These are phyloP conservation scores for Eutrema yunnanense DNA, from an alignment of 345 rosid genomes.

Conservation along the genomic window DNA sequence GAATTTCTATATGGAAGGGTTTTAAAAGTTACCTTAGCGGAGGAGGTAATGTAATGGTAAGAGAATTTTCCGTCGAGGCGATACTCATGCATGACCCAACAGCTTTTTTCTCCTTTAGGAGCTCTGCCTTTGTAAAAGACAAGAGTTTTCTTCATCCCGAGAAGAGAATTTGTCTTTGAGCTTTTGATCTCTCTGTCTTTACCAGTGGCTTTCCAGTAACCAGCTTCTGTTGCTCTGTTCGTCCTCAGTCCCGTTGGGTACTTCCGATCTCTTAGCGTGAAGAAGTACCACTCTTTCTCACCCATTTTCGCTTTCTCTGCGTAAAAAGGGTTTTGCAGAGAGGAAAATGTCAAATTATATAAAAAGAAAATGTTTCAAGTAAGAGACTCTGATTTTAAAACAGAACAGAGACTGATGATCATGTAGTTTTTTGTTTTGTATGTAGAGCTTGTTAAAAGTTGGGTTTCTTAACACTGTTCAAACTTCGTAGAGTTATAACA, in stretches of 20 bases:
- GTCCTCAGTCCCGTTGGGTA: slow-evolving; percentile 96
- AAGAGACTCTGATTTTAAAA: background rate
- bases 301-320: slow-evolving; percentile 93
- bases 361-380: background rate
- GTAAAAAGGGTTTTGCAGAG: background rate
- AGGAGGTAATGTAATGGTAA: slow-evolving; percentile 65
- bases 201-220: slow-evolving; percentile 98
- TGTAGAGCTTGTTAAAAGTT: background rate
- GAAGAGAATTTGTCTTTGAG: slow-evolving; percentile 72
- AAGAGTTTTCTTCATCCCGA: slow-evolving; percentile 93
- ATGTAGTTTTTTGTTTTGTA: background rate
- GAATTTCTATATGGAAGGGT: background rate
- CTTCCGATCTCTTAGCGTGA: slow-evolving; percentile 73
- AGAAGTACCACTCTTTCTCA: slow-evolving; percentile 95
- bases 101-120: slow-evolving; percentile 85
- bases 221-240: slow-evolving; percentile 93
- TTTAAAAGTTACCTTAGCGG: slow-evolving; percentile 49
- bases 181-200: slow-evolving; percentile 87
- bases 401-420: background rate
- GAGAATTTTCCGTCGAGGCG: slow-evolving; percentile 94
- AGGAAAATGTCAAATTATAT: background rate
- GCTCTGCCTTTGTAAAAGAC: slow-evolving; percentile 92
- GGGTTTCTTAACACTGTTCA: background rate
- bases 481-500: background rate
- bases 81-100: slow-evolving; percentile 98